phyloP scores from a whole-genome alignment of 106 monocot species.

The Agapanthus africanus region DNA sequence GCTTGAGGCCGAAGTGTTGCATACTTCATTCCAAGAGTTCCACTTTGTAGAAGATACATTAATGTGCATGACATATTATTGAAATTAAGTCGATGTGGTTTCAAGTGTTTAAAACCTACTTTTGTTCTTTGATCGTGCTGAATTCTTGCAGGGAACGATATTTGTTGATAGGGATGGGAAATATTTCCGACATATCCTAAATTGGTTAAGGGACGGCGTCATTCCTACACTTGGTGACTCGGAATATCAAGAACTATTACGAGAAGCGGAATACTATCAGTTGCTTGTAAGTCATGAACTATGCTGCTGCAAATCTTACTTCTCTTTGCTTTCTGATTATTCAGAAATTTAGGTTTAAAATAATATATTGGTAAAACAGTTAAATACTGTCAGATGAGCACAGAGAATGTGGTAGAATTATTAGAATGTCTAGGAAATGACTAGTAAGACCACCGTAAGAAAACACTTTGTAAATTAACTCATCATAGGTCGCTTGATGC shows the following conservation, averaged over 20 bases:
- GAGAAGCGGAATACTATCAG: conserved; percentile 96
- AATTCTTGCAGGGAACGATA: conserved; percentile 65
- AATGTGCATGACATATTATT: neutral
- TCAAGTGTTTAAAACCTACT: conserved; percentile 10
- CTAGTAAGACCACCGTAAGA: neutral
- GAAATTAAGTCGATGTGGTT: neutral
- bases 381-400: neutral
- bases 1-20: neutral
- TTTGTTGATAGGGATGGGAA: conserved; percentile 97
- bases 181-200: conserved; percentile 80
- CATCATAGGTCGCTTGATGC: neutral
- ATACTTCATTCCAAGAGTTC: neutral
- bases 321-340: conserved; percentile 9
- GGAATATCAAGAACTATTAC: conserved; percentile 65
- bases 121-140: conserved; percentile 35
- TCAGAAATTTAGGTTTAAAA: neutral
- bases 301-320: neutral
- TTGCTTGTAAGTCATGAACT: conserved; percentile 44
- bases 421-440: neutral
- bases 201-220: conserved; percentile 92
- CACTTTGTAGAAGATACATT: neutral
- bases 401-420: conserved; percentile 4
- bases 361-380: neutral
- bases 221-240: conserved; percentile 45
- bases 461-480: neutral